Evolutionary conservation across 192 early-diverging fungal genomes (phyloP).

Genomic region (Physocladia obscura): DNA sequence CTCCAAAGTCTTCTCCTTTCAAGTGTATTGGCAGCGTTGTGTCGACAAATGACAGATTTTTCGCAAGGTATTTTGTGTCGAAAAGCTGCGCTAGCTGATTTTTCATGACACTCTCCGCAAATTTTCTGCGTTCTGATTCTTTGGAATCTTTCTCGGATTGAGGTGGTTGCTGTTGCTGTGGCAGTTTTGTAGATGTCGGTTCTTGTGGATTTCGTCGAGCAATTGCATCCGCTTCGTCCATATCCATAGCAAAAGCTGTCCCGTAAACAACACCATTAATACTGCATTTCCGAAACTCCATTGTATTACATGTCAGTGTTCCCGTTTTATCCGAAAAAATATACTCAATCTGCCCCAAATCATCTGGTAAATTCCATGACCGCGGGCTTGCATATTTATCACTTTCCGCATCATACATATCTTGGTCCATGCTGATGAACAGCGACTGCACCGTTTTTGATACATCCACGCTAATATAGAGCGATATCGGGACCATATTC

Average conservation of each 20-base stretch:
- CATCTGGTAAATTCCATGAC: constrained; percentile 93
- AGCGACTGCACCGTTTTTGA: constrained; percentile 86
- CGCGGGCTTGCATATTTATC: constrained; percentile 64
- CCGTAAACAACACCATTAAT: constrained; percentile 89
- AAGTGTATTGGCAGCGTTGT: constrained; percentile 74
- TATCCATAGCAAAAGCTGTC: constrained; percentile 28
- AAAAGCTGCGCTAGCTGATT: constrained; percentile 65
- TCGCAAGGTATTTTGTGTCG: constrained; percentile 52
- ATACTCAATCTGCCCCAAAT: constrained; percentile 94
- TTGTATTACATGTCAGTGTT: constrained; percentile 91
- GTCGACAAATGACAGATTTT: constrained; percentile 82
- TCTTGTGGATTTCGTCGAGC: not conserved
- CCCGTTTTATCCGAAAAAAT: constrained; percentile 97
- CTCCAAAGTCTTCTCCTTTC: constrained; percentile 36
- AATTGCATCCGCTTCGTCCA: constrained; percentile 49
- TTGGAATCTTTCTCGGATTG: too few species aligned
- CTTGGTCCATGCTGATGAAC: constrained; percentile 87
- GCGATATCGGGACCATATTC: constrained; percentile 93
- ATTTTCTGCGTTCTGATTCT: constrained; percentile 29
- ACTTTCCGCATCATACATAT: constrained; percentile 76
- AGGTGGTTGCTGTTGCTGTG: not conserved
- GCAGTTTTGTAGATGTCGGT: too few species aligned
- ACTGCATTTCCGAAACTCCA: constrained; percentile 94
- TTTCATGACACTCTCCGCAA: constrained; percentile 40
- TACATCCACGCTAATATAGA: constrained; percentile 92